Conservation (phyloP, 1,284 basidiomycete species). For the Rhizoctonia solani region DNA sequence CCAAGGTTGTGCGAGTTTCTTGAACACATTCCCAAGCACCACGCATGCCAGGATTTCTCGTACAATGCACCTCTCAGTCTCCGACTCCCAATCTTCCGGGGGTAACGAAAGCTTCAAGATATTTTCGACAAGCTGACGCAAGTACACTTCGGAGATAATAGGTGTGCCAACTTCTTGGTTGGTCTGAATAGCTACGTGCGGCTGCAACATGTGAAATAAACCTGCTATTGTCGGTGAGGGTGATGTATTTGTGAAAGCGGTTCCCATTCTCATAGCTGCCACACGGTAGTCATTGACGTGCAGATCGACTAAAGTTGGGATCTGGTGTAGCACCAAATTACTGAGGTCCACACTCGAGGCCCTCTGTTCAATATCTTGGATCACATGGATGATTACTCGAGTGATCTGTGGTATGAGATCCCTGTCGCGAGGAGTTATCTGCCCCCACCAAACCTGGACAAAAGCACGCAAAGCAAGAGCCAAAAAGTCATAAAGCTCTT, state of each 20-base stretch:
- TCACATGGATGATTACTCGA: conserved; percentile 58
- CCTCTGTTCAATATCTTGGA: conserved; percentile 64
- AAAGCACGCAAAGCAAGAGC: conserved; percentile 75
- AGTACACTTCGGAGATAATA: conserved; percentile 65
- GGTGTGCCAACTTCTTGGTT: conserved; percentile 50
- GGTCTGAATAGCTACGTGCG: conserved; percentile 72
- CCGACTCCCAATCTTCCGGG: conserved; percentile 66
- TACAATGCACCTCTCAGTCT: conserved; percentile 71
- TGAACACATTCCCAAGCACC: conserved; percentile 65
- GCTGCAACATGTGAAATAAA: conserved; percentile 76
- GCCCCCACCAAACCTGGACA: conserved; percentile 81
- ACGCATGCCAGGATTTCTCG: conserved; percentile 78
- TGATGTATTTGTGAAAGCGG: conserved; percentile 59
- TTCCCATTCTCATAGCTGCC: conserved; percentile 61
- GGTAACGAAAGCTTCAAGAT: conserved; percentile 70
- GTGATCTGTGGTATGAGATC: conserved; percentile 75
- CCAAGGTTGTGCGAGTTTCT: conserved; percentile 77
- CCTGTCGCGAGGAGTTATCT: conserved; percentile 78
- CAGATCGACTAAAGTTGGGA: conserved; percentile 66
- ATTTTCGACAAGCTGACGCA: conserved; percentile 73
- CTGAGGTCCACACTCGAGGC: conserved; percentile 57
- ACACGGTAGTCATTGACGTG: conserved; percentile 76
- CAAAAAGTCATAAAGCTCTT: conserved; percentile 75
- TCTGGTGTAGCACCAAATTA: conserved; percentile 59
- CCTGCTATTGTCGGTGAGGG: conserved; percentile 46